Evolutionary conservation across 306 rosid genomes (phyloP), one percentile per base, ranked within the genome.

Genomic region (Acacia crassicarpa): DNA sequence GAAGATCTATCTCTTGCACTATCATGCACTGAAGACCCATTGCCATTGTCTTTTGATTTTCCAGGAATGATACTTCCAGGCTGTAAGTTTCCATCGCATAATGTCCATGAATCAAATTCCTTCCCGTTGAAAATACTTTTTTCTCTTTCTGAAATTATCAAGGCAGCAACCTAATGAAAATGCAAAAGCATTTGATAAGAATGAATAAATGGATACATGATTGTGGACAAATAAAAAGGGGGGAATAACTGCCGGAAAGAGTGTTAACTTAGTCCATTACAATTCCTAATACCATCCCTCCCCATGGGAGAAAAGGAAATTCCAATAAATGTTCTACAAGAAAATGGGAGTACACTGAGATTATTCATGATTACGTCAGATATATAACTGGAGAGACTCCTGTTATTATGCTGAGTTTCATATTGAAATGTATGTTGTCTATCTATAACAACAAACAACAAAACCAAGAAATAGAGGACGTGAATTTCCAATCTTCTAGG

Each of bases 151-250:
- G 71, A 53, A 49, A n/a, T 48, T 40, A 40, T 67, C 51, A 79
- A 45, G 16, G 78, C 45, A 38, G 56, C 48, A 49, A 51, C 77
- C 85, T 85, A 83, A 41, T 48, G 62, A 78, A 76, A 33, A 59
- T 72, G 67, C 38, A 71, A 78, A 27, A 72, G 22, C 35, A 61
- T n/a, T 78, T 81, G 68, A 51, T 44, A 69, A 16, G 17, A 15
- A 74, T 48, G n/a, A 46, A 67, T 76, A 20, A 11, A 49, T 45
- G 33, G 72, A 81, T 66, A 61, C 75, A 61, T 9, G 17, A 25
- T 4, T 23, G 59, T 23, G 14, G 35, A 79, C 75, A 62, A 14
- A 6, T 63, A 5, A 0, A 12, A 13, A 5, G 9, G 3, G 20
- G 20, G 35, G 15, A 4, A 2, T 1, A 58, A 62, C 35, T 5